These are phyloP conservation scores for Macrolepiota albuminosa DNA, from an alignment of 768 basidiomycete species.

Conservation along the genomic window DNA sequence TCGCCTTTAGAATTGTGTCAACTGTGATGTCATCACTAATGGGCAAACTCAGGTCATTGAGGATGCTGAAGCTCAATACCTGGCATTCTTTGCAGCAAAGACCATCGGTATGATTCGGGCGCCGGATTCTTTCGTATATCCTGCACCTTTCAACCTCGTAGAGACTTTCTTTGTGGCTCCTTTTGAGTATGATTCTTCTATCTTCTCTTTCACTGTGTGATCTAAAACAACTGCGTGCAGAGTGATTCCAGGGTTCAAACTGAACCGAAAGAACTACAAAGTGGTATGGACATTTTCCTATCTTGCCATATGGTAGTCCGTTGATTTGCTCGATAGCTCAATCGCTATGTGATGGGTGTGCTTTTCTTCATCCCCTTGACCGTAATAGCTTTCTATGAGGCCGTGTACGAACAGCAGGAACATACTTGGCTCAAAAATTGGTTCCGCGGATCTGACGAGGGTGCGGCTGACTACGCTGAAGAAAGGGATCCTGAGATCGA, in stretches of 20 bases:
- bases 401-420: constrained; percentile 41
- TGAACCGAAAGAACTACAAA: constrained; percentile 54
- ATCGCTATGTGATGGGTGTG: constrained; percentile 69
- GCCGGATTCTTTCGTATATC: constrained; percentile 83
- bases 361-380: constrained; percentile 82
- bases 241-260: constrained; percentile 34
- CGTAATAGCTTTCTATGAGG: constrained; percentile 73
- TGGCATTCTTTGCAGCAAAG: constrained; percentile 88
- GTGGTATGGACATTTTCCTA: constrained; percentile 30
- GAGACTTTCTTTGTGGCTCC: constrained; percentile 80
- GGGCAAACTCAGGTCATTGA: constrained; percentile 52
- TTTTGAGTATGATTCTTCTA: constrained; percentile 60
- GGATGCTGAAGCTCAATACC: constrained; percentile 86
- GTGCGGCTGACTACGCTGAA: constrained; percentile 47
- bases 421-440: constrained; percentile 66
- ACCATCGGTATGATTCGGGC: constrained; percentile 82
- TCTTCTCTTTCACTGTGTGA: neutral
- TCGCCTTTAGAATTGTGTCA: constrained; percentile 3
- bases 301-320: neutral
- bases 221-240: constrained; percentile 22
- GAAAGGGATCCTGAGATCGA: constrained; percentile 59
- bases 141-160: constrained; percentile 89
- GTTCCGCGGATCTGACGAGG: constrained; percentile 58
- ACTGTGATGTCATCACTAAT: neutral
- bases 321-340: constrained; percentile 42